Evolutionary conservation across 106 monocot species (phyloP).

Genomic region (Phalaenopsis equestris): DNA sequence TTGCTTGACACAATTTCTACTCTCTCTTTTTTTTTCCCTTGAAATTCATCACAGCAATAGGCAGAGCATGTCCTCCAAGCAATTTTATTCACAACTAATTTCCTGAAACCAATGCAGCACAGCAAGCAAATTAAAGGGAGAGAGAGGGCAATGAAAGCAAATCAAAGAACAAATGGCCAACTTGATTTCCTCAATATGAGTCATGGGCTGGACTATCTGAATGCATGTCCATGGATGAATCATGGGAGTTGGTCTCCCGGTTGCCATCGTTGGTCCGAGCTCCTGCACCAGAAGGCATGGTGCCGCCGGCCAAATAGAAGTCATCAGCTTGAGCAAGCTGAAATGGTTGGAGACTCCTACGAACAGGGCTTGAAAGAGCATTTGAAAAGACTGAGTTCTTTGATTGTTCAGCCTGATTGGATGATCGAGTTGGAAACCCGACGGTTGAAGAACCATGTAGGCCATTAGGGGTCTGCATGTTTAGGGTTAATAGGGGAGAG

Average conservation of each 20-base stretch:
- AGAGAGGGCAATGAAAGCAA: no score
- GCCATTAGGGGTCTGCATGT: slow-evolving; percentile 15
- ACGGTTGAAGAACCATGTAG: slow-evolving; percentile 17
- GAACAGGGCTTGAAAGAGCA: slow-evolving; percentile 62
- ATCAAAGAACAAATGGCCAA: neutral
- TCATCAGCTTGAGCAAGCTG: slow-evolving; percentile 41
- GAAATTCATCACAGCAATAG: no score
- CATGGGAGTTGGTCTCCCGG: slow-evolving; percentile 18
- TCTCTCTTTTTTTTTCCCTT: no score
- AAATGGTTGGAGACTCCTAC: slow-evolving; percentile 54
- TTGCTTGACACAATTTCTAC: no score
- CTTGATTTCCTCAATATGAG: slow-evolving; percentile 11
- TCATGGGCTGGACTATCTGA: slow-evolving; percentile 46
- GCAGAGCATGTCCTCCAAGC: no score
- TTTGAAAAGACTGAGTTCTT: slow-evolving; percentile 54
- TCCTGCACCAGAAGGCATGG: slow-evolving; percentile 10
- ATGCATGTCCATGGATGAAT: slow-evolving; percentile 68
- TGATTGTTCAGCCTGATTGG: slow-evolving; percentile 20
- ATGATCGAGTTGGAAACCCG: slow-evolving; percentile 22
- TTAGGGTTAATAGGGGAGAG: slow-evolving; percentile 17
- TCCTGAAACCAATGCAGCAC: no score
- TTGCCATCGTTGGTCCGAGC: slow-evolving; percentile 21
- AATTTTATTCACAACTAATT: no score
- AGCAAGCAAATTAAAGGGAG: no score
- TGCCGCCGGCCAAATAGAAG: slow-evolving; percentile 1